Evolutionary conservation across 306 rosid species (phyloP).

Genomic region (Lupinus albus): DNA sequence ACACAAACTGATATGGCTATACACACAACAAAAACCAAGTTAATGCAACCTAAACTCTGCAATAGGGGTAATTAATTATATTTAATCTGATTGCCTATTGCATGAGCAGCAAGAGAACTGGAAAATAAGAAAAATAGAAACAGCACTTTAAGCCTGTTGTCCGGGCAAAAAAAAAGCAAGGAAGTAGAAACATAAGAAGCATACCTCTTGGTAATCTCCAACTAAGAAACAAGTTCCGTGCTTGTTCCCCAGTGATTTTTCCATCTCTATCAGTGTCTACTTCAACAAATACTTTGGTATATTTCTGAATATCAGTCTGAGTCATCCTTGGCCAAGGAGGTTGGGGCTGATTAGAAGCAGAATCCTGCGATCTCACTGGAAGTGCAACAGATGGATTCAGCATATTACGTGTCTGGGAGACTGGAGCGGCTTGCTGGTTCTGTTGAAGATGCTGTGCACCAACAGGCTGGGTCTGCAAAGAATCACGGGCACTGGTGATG

Average conservation of each 20-base stretch:
- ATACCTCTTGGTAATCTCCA: slow-evolving; percentile 97
- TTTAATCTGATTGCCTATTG: too few relatives aligned
- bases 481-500: slow-evolving; percentile 37
- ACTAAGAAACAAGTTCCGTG: slow-evolving; percentile 86
- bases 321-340: slow-evolving; percentile 88
- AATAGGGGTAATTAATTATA: too few relatives aligned
- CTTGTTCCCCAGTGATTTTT: slow-evolving; percentile 92
- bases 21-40: too few relatives aligned
- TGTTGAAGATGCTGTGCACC: slow-evolving; percentile 30
- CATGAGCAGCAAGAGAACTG: too few relatives aligned
- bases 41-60: too few relatives aligned
- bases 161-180: slow-evolving; percentile 34
- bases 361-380: slow-evolving; percentile 52
- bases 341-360: slow-evolving; percentile 68
- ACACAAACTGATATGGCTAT: too few relatives aligned
- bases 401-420: slow-evolving; percentile 45
- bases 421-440: slow-evolving; percentile 47
- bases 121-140: too few relatives aligned
- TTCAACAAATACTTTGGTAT: slow-evolving; percentile 80
- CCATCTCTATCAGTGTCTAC: slow-evolving; percentile 98
- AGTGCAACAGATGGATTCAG: slow-evolving; percentile 48
- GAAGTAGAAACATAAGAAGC: not conserved
- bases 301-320: slow-evolving; percentile 81
- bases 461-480: slow-evolving; percentile 42
- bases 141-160: too few relatives aligned